Evolutionary conservation across 495 filamentous ascomycete genomes (phyloP), one percentile per base, ranked within the genome.

Genomic region (Penicillium pancosmium): DNA sequence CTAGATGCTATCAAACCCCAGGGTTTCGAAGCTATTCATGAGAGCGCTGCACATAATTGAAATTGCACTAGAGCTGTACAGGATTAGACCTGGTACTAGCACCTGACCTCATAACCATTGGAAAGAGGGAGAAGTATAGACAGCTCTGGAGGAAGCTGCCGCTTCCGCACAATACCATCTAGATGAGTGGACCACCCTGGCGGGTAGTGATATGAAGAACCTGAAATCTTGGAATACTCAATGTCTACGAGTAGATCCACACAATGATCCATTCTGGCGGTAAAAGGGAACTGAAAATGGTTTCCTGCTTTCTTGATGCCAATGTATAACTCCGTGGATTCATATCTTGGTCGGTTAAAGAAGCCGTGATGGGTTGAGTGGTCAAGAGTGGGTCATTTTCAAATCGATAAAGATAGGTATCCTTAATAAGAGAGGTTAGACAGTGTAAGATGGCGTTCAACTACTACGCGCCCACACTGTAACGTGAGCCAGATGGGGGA

Each of bases 381-480:
- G 15, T 5, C 16, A 16, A 19, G 5, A 44, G 41, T 44, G 41
- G 41, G 41, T 44, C 41, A 16, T 44, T 21, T 18, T 18, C 10
- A 19, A 44, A 44, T 44, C 41, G 16, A 44, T 16, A 4, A 44
- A 44, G 41, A 44, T 44, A 58, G 38, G 46, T 25, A 44, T 31
- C 43, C 48, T 19, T 27, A 35, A 33, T 43, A 5, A 44, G 16
- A 44, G 41, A 44, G 5, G 15, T 16, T 9, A 44, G 23, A 25
- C 13, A 25, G 36, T 52, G 21, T 55, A 58, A 57, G 48, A 61
- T 62, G 55, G 62, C 54, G 55, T 55, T 31, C 48, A 10, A 52
- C 40, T 56, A 62, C 51, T 16, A 53, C 62, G 62, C 59, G 40
- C 41, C 5, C 36, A 12, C 19, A 50, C 18, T 47, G 47, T 21